Evolutionary conservation across 208 protist species (phyloP).

Genomic region (Phytomonas francai): DNA sequence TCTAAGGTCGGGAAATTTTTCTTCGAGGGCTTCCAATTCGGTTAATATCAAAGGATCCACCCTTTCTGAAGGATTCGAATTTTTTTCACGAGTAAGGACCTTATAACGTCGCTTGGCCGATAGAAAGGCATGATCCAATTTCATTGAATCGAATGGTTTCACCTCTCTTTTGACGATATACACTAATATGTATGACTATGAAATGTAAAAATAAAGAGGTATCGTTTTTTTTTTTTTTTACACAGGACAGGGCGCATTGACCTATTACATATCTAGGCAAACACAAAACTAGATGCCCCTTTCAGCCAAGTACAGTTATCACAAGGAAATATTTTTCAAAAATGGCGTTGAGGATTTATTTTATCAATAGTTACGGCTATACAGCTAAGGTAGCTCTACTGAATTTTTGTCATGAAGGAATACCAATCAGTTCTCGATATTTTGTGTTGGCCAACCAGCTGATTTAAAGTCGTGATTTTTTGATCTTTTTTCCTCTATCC

Average conservation of each 20-base stretch:
- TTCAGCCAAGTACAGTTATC: slow-evolving; percentile 1
- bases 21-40: slow-evolving; percentile 38
- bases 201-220: slow-evolving; percentile 13
- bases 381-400: not conserved
- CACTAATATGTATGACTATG: slow-evolving; percentile 10
- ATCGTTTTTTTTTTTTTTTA: slow-evolving; percentile 10
- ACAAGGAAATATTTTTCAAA: not conserved
- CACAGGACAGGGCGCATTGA: not conserved
- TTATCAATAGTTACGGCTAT: not conserved
- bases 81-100: slow-evolving; percentile 30
- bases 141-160: slow-evolving; percentile 8
- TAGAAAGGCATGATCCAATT: slow-evolving; percentile 9
- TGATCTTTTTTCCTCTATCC: not conserved
- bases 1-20: slow-evolving; percentile 17
- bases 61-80: not conserved
- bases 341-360: not conserved
- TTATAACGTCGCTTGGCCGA: slow-evolving; percentile 49
- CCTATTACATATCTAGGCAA: slow-evolving; percentile 8
- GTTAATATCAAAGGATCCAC: slow-evolving; percentile 9
- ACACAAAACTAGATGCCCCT: not conserved
- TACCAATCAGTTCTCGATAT: not conserved
- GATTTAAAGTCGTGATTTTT: not conserved
- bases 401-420: not conserved
- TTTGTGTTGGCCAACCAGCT: not conserved
- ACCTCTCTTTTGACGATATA: slow-evolving; percentile 5